Conservation (phyloP, 2,329 filamentous ascomycete genomes). For the Chaetomiaceae sp. region DNA sequence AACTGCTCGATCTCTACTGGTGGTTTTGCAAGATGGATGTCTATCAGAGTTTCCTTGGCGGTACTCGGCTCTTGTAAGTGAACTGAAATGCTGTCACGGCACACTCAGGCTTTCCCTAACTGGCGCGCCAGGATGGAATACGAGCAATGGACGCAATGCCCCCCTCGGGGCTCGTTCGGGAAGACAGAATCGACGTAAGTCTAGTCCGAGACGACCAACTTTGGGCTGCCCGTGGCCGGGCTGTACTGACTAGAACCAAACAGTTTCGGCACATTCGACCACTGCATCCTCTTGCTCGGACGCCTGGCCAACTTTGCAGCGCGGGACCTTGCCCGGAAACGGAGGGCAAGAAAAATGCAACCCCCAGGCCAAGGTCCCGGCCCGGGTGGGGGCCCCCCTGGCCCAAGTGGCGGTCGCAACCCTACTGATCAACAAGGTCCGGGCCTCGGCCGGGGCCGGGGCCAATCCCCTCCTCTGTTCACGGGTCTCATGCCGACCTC, state of each 20-base stretch:
- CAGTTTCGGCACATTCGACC: conserved; percentile 84
- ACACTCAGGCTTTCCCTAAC: conserved; percentile 26
- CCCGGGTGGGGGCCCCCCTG: conserved; percentile 37
- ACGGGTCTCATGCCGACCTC: conserved; percentile 52
- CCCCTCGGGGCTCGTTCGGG: conserved; percentile 75
- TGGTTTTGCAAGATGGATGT: conserved; percentile 95
- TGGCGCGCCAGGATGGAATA: conserved; percentile 66
- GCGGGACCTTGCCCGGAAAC: conserved; percentile 73
- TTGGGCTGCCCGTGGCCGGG: too few relatives aligned
- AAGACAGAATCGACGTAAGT: conserved; percentile 66
- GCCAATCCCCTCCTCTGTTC: conserved; percentile 43
- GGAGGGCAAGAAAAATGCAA: conserved; percentile 53
- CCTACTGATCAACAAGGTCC: too few relatives aligned
- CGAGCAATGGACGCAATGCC: conserved; percentile 77
- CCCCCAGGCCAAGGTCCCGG: conserved; percentile 14
- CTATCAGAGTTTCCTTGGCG: conserved; percentile 85
- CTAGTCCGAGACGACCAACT: too few relatives aligned
- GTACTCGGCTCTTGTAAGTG: conserved; percentile 77
- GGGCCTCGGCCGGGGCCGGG: conserved; percentile 13
- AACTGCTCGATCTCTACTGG: conserved; percentile 84
- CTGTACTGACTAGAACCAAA: conserved; percentile 8
- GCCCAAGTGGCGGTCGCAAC: too few relatives aligned
- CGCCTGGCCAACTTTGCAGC: conserved; percentile 74
- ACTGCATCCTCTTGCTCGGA: conserved; percentile 75
- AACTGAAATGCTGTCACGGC: too few relatives aligned